A percentile compares a stretch with the other conserved stretches of the same genome.
Evolutionary conservation across 495 filamentous ascomycete species (phyloP).

Genomic region (Glarea lozoyensis): DNA sequence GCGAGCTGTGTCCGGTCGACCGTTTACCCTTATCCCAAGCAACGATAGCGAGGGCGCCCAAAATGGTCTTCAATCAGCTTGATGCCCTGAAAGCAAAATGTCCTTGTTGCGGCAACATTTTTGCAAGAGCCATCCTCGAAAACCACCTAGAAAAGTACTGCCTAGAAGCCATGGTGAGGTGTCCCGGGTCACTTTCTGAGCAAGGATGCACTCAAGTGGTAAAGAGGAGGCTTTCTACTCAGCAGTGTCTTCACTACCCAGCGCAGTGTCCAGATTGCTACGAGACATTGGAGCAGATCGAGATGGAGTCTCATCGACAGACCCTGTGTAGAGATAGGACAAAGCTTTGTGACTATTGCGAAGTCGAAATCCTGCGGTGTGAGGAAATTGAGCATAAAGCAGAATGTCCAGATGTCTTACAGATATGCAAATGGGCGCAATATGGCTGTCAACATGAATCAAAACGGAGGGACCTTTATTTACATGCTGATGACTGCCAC

Average conservation of each 20-base stretch:
- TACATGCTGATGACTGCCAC: conserved; percentile 22
- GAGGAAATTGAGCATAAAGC: conserved; percentile 30
- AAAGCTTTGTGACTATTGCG: conserved; percentile 30
- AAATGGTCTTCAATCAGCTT: conserved; percentile 50
- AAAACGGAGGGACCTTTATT: conserved; percentile 24
- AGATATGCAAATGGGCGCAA: conserved; percentile 30
- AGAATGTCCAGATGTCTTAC: conserved; percentile 30
- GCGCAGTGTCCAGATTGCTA: conserved; percentile 38
- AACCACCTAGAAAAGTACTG: conserved; percentile 73
- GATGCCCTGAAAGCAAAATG: conserved; percentile 70
- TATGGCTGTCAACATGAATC: conserved; percentile 30
- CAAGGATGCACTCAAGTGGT: conserved; percentile 31
- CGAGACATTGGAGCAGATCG: conserved; percentile 24
- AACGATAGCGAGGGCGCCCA: conserved; percentile 18
- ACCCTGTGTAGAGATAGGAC: conserved; percentile 26
- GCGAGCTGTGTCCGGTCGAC: conserved; percentile 42
- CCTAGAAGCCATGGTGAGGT: conserved; percentile 54
- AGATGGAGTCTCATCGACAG: conserved; percentile 34
- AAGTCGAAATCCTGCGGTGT: conserved; percentile 27
- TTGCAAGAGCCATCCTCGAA: conserved; percentile 58
- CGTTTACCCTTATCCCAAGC: conserved; percentile 28
- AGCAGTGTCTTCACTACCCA: conserved; percentile 40
- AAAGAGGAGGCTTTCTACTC: conserved; percentile 25
- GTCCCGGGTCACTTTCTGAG: conserved; percentile 32
- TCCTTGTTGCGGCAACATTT: conserved; percentile 58